A percentile compares a stretch with the other conserved stretches of the same genome.
phyloP scores from a whole-genome alignment of 768 basidiomycete genomes.

The Tylopilus subfusipes region DNA sequence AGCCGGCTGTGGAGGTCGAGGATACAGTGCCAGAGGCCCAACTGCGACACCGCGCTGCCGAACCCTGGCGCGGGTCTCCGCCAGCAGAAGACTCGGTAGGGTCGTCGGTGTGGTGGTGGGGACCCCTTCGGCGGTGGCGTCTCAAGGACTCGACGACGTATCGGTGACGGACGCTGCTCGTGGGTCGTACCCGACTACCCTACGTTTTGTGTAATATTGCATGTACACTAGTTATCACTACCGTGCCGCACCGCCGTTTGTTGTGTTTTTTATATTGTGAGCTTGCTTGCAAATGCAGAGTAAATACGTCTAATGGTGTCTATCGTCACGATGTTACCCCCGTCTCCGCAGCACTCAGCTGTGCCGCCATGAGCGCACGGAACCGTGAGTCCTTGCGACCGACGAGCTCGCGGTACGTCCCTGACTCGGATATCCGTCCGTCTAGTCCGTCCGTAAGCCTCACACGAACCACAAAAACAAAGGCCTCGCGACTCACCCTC shows the following conservation, averaged over 20 bases:
- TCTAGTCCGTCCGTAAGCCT: conserved; percentile 35
- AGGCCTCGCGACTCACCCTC: conserved; percentile 51
- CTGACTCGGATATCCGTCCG: conserved; percentile 78
- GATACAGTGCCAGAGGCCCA: background rate
- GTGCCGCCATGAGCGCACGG: conserved; percentile 85
- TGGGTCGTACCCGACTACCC: background rate
- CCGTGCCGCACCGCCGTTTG: background rate
- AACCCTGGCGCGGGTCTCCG: background rate
- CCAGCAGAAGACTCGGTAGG: conserved; percentile 11
- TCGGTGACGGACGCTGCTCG: conserved; percentile 17
- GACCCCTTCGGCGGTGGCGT: conserved; percentile 69
- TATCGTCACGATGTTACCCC: conserved; percentile 10
- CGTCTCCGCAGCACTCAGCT: conserved; percentile 52
- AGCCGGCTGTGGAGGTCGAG: background rate
- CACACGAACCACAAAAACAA: background rate
- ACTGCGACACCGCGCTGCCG: conserved; percentile 11
- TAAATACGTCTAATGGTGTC: conserved; percentile 7
- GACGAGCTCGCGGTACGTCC: conserved; percentile 78
- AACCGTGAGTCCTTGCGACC: conserved; percentile 72
- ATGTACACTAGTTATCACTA: conserved; percentile 4
- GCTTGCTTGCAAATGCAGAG: conserved; percentile 2
- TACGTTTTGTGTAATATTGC: conserved; percentile 2
- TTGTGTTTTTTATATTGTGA: conserved; percentile 5
- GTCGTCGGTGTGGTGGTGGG: conserved; percentile 76
- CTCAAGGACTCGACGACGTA: conserved; percentile 76